phyloP scores from a whole-genome alignment of 305 asterid genomes.

The Fraxinus latifolia region DNA sequence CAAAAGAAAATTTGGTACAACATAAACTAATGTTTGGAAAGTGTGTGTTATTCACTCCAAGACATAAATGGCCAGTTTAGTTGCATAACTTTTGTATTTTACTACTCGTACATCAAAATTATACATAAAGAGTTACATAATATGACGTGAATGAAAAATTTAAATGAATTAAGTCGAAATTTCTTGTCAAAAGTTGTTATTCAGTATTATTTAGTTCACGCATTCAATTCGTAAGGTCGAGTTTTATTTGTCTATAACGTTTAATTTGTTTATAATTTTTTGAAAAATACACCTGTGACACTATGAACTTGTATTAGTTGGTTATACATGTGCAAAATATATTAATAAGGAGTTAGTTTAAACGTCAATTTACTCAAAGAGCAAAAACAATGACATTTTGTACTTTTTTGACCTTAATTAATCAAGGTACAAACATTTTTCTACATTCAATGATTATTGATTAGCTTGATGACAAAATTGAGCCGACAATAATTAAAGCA shows the following conservation, averaged over 20 bases:
- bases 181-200: neutral
- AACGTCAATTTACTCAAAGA: neutral
- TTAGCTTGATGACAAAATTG: neutral
- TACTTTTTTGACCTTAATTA: neutral
- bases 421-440: neutral
- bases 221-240: neutral
- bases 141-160: too few relatives aligned
- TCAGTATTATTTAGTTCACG: neutral
- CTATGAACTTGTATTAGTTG: neutral
- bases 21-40: conserved; percentile 9
- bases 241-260: neutral
- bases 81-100: neutral
- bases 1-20: conserved; percentile 20
- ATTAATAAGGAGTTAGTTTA: neutral
- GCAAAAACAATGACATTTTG: neutral
- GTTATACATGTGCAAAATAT: neutral
- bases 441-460: neutral
- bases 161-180: neutral
- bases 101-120: too few relatives aligned
- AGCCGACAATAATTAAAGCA: too few relatives aligned
- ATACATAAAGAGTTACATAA: too few relatives aligned
- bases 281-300: neutral
- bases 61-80: conserved; percentile 39
- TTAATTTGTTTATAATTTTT: neutral
- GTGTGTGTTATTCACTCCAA: conserved; percentile 37